Evolutionary conservation across 257 asterid species (phyloP).

Genomic region (Gentiana macrophylla): DNA sequence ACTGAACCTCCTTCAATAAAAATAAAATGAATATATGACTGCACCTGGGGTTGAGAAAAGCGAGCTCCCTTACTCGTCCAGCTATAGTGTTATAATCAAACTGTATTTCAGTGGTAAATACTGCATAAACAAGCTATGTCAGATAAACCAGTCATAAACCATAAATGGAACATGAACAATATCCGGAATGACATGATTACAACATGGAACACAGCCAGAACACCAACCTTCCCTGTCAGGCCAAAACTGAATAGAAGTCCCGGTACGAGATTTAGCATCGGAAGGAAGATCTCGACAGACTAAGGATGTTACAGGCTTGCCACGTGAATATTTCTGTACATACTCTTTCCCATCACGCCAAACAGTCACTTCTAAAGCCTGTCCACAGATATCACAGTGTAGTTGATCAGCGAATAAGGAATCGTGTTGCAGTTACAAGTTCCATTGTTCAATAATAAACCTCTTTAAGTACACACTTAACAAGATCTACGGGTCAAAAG

Average conservation of each 20-base stretch:
- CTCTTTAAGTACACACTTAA: too few species aligned
- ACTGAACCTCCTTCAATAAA: not conserved
- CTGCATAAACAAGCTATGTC: conserved; percentile 29
- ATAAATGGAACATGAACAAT: not conserved
- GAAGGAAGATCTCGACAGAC: conserved; percentile 49
- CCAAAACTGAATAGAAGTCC: conserved; percentile 83
- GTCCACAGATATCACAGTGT: conserved; percentile 11
- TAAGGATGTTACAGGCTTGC: conserved; percentile 65
- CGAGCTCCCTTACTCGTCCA: conserved; percentile 95
- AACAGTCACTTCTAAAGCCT: conserved; percentile 82
- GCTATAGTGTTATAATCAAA: conserved; percentile 83
- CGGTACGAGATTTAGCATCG: conserved; percentile 42
- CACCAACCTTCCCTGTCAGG: conserved; percentile 85
- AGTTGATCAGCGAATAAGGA: too few species aligned
- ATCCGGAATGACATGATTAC: conserved; percentile 1
- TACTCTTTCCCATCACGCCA: conserved; percentile 93
- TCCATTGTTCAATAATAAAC: too few species aligned
- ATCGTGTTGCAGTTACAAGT: too few species aligned
- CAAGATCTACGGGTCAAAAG: too few species aligned
- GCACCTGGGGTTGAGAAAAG: conserved; percentile 92
- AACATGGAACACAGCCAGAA: not conserved
- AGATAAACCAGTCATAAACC: conserved; percentile 2
- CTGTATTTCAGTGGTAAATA: conserved; percentile 68
- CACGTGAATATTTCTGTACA: conserved; percentile 81
- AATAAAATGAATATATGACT: conserved; percentile 5